Base-by-base conservation (phyloP, 345 rosid genomes). In the Sisymbrium altissimum region DNA sequence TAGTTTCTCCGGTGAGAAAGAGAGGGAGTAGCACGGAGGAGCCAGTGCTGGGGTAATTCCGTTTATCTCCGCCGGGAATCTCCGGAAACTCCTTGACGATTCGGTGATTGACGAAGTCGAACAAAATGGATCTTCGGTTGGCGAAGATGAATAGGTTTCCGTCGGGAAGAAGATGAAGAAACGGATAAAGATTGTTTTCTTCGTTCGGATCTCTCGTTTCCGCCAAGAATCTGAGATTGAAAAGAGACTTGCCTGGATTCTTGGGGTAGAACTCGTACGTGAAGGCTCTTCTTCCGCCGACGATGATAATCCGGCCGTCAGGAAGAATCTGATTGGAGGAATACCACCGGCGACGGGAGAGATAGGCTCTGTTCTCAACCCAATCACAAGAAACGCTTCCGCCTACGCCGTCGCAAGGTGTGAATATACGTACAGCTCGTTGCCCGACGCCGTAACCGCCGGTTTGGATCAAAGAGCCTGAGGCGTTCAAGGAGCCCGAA, bases 141-240 rank as follows among this genome's bases (percentile, higher is more conserved):
- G 97, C 93, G 66, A 91, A 91, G 36, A 91, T 78, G 83, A 87
- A 87, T 17, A 91, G 86, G 50, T 89, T 89, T 0, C 97, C 95
- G 52, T 86, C 88, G 4, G 93, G 93, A 5, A 89, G 70, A 2
- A 91, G 79, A 80, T 89, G 90, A 76, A 89, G 59, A 77, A 91
- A 89, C 1, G 97, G 97, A 49, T 91, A 91, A 35, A 91, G 93
- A 76, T 89, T 91, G 86, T 86, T 89, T 65, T 91, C 95, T 75
- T 89, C 90, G 10, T 30, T 67, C 0, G 46, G 62, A 56, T 92
- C 97, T 77, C 83, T 82, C 5, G 96, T 92, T 30, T 85, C 86
- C 0, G 43, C 35, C 89, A 92, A 88, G 88, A 92, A 92, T 13
- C 70, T 61, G 40, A 84, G 81, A 59, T 76, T 71, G 57, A 66